Evolutionary conservation across 208 protist genomes (phyloP).

Genomic region (Trypanosoma grayi): DNA sequence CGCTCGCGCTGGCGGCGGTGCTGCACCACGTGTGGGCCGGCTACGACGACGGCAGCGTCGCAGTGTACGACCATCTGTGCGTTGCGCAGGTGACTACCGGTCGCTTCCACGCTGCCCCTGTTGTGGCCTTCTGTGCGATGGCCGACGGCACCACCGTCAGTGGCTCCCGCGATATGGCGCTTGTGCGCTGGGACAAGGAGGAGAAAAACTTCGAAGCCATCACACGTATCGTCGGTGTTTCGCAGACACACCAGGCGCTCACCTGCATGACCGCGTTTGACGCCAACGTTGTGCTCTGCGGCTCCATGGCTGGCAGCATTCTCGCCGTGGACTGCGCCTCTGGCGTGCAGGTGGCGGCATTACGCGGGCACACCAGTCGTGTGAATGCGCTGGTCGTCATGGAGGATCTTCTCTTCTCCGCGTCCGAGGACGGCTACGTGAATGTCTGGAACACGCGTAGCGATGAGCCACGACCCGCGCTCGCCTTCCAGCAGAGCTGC

Average conservation of each 20-base stretch:
- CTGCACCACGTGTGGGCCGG: slow-evolving; percentile 79
- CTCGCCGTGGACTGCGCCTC: slow-evolving; percentile 41
- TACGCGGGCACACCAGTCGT: slow-evolving; percentile 48
- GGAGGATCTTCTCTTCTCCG: slow-evolving; percentile 70
- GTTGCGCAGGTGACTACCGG: slow-evolving; percentile 54
- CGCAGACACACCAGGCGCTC: slow-evolving; percentile 23
- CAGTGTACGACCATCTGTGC: slow-evolving; percentile 79
- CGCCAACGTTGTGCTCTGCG: slow-evolving; percentile 49
- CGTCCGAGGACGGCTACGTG: slow-evolving; percentile 66
- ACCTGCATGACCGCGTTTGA: slow-evolving; percentile 30
- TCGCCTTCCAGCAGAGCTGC: slow-evolving; percentile 17
- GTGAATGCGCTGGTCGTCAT: slow-evolving; percentile 67
- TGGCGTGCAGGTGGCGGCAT: slow-evolving; percentile 40
- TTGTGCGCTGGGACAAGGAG: slow-evolving; percentile 83
- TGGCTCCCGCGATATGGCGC: slow-evolving; percentile 59
- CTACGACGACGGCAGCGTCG: slow-evolving; percentile 66
- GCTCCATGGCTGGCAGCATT: slow-evolving; percentile 55
- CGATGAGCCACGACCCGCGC: not conserved
- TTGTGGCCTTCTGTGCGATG: slow-evolving; percentile 43
- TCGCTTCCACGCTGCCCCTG: slow-evolving; percentile 43
- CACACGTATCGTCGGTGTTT: slow-evolving; percentile 33
- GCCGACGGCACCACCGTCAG: slow-evolving; percentile 54
- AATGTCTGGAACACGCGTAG: slow-evolving; percentile 54
- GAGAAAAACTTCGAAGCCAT: slow-evolving; percentile 75
- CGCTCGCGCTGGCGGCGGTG: no score